Base-by-base conservation (phyloP, 148 eudicot genomes). In the Camellia granthamiana region DNA sequence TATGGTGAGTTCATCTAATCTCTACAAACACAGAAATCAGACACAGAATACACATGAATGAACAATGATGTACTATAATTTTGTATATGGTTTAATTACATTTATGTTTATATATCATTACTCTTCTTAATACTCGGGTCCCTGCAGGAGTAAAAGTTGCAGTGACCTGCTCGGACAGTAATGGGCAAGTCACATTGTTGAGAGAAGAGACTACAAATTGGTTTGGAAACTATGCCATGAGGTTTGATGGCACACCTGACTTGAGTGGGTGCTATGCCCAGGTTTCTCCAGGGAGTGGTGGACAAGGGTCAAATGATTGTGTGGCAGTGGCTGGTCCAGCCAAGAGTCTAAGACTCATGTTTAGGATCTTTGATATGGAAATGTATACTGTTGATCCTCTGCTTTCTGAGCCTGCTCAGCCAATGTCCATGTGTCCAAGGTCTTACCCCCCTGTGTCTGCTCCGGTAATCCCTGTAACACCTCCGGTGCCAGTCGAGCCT, bases 381-480 rank as follows among this genome's bases (percentile, higher is more conserved):
- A 90, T 88, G 86, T 96, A 89, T 78, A 60, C 81, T 1, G 97
- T 86, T 64, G 90, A 96, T 81, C 91, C 95, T 15, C 83, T 96
- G 59, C 82, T 94, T 54, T 89, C 97, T 81, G 93, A 92, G 83
- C 99, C 99, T 63, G 85, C 89, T 23, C 74, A 92, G 74, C 97
- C 98, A 38, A 83, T 83, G 92, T 78, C 97, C 73, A 86, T 80
- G 72, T 96, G 98, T 77, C 84, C 87, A 4, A 80, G 70, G 7
- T 81, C 92, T 12, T 14, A 77, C 16, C 3, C 81, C 55, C 83
- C 91, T 2, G 72, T 69, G 5, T 60, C 75, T 2, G 38, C 49
- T 8, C 88, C 89, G 4, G 74, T 61, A 16, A 30, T 80, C 66
- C 87, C 89, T 8, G 59, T 62, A 19, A 18, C 46, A n/a, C 87